These are phyloP conservation scores for Coemansia umbellata DNA, from an alignment of 192 early-diverging fungal genomes.

Conservation along the genomic window DNA sequence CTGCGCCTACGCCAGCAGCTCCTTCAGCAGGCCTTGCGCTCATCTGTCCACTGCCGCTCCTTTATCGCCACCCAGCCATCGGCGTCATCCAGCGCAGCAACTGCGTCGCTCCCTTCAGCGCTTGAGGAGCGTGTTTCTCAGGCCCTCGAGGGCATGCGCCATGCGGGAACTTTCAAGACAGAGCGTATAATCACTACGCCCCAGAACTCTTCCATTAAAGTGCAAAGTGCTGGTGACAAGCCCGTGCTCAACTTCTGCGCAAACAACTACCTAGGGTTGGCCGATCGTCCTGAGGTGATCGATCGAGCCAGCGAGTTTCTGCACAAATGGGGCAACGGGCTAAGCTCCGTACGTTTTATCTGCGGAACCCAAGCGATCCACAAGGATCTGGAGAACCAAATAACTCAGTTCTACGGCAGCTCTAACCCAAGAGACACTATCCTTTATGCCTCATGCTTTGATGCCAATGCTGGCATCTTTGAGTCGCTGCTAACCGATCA, in stretches of 20 bases:
- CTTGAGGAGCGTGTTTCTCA: conserved; percentile 42
- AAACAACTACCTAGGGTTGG: conserved; percentile 69
- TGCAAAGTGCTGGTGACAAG: conserved; percentile 33
- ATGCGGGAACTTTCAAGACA: conserved; percentile 63
- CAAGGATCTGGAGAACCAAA: conserved; percentile 59
- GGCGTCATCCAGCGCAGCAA: not conserved
- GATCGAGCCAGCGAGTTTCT: conserved; percentile 52
- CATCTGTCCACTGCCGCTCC: not conserved
- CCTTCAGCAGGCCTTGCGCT: not conserved
- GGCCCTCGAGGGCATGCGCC: conserved; percentile 54
- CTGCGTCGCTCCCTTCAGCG: conserved; percentile 21
- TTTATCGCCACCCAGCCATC: not conserved
- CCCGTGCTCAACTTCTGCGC: conserved; percentile 65
- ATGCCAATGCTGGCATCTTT: conserved; percentile 68
- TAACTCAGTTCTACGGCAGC: conserved; percentile 56
- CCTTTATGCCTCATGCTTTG: conserved; percentile 67
- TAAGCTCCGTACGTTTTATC: conserved; percentile 68
- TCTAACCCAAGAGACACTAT: conserved; percentile 53
- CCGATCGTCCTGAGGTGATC: conserved; percentile 57
- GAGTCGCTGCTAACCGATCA: conserved; percentile 58
- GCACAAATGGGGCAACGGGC: conserved; percentile 58
- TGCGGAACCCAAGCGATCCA: conserved; percentile 70
- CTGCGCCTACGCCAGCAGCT: not conserved
- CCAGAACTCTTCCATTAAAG: conserved; percentile 54
- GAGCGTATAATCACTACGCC: conserved; percentile 62